Evolutionary conservation across 805 yeast species (phyloP), one percentile per base, ranked within the genome.

Genomic region (Kodamaea jinghongensis): DNA sequence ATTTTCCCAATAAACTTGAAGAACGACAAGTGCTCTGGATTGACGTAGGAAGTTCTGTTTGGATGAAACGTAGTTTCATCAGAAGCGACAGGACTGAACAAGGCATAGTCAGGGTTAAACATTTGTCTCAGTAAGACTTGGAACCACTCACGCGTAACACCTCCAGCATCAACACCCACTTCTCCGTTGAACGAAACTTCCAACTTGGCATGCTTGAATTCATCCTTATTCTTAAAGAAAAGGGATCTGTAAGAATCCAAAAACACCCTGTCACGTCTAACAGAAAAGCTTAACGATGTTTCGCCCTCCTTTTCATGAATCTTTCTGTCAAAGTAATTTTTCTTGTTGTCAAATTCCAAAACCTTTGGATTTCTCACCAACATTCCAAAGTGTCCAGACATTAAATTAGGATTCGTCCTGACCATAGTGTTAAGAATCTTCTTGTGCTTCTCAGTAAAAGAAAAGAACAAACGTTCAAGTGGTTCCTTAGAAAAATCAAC

Each of bases 111-210:
- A 0, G 98, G 95, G 57, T 91, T 89, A 65, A 93, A 88, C 87
- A 93, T 90, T 58, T 91, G 97, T 46, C 96, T 73, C 0, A 96
- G 81, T 34, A 93, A 63, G 4, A 90, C 96, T 58, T 90, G 97
- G 55, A 83, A 90, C 99, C 99, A 93, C 60, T 93, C 99, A 54
- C 99, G 73, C 0, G 97, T 86, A 11, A 93, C 82, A 29, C 99
- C 99, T 50, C 99, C 99, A 3, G 96, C 99, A 70, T 93, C 99
- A 35, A 93, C 86, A 50, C 98, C 99, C 39, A 84, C 84, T 61
- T 93, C 99, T 1, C 96, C 96, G 46, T 81, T 81, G 67, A 93
- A 93, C n/a, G 75, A 75, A 30, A 93, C 79, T 36, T 84, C 90
- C 49, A 93, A 65, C 48, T 81, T 83, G 2, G 90, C 75, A 35